Percentiles rank a stretch among this genome's conserved stretches.
phyloP scores from a whole-genome alignment of 2,329 filamentous ascomycete species.

The Aspergillus aculeatinus region DNA sequence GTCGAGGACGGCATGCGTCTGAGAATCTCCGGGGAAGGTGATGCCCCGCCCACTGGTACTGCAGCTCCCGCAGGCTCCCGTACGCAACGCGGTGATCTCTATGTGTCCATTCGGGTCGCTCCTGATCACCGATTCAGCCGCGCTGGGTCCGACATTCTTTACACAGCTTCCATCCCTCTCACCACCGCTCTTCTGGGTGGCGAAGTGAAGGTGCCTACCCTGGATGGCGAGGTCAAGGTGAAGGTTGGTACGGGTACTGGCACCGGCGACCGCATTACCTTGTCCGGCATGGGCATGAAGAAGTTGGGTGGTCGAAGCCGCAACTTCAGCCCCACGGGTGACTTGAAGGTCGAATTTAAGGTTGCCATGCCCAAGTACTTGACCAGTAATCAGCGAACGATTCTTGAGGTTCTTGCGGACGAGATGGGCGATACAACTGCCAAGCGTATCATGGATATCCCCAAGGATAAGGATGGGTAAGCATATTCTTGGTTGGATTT shows the following conservation, averaged over 20 bases:
- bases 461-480: slow-evolving; percentile 51
- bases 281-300: slow-evolving; percentile 92
- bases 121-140: slow-evolving; percentile 86
- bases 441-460: slow-evolving; percentile 85
- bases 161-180: slow-evolving; percentile 86
- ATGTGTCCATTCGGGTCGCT: slow-evolving; percentile 86
- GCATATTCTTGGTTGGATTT: slow-evolving; percentile 22
- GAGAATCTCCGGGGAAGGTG: slow-evolving; percentile 79
- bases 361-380: slow-evolving; percentile 95
- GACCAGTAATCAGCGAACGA: slow-evolving; percentile 83
- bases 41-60: slow-evolving; percentile 75
- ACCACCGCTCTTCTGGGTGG: slow-evolving; percentile 92
- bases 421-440: slow-evolving; percentile 93
- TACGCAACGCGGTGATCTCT: slow-evolving; percentile 80
- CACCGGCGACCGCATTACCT: slow-evolving; percentile 86
- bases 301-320: slow-evolving; percentile 66
- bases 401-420: slow-evolving; percentile 93
- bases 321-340: slow-evolving; percentile 62
- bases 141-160: slow-evolving; percentile 83
- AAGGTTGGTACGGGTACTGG: slow-evolving; percentile 88
- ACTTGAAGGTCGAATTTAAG: slow-evolving; percentile 91
- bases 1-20: slow-evolving; percentile 96
- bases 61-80: slow-evolving; percentile 62
- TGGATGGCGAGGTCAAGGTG: slow-evolving; percentile 86
- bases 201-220: slow-evolving; percentile 82